Evolutionary conservation across 2,329 filamentous ascomycete genomes (phyloP).

Genomic region (Microdochium bolleyi): DNA sequence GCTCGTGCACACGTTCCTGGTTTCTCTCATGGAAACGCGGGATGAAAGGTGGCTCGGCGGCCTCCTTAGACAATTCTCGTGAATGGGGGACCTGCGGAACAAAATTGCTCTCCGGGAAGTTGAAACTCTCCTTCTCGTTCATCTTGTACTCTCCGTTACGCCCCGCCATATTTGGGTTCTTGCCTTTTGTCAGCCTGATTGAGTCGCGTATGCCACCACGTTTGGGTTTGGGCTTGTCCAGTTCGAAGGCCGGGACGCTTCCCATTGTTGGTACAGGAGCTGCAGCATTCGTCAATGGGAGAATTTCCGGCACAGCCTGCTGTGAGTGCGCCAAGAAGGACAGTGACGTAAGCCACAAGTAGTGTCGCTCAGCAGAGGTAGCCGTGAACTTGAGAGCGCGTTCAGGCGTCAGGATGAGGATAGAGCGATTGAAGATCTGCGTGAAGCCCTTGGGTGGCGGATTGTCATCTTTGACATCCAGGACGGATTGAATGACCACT

Average conservation of each 20-base stretch:
- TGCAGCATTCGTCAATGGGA: conserved; percentile 35
- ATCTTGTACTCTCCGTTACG: conserved; percentile 19
- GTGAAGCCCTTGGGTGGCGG: conserved; percentile 64
- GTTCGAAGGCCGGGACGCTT: conserved; percentile 42
- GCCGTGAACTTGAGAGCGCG: conserved; percentile 94
- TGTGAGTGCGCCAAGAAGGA: conserved; percentile 91
- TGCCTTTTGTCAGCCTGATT: conserved; percentile 79
- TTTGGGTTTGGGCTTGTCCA: conserved; percentile 38
- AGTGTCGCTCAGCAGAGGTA: conserved; percentile 73
- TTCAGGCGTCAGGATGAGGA: conserved; percentile 87
- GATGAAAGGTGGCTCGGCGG: conserved; percentile 65
- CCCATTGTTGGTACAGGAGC: conserved; percentile 35
- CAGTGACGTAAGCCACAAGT: conserved; percentile 87
- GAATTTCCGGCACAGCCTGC: conserved; percentile 69
- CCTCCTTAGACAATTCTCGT: conserved; percentile 45
- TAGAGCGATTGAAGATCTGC: conserved; percentile 79
- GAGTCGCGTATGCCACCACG: conserved; percentile 70
- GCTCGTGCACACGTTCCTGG: conserved; percentile 28
- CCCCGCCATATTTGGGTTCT: conserved; percentile 30
- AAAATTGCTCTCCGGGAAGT: conserved; percentile 25
- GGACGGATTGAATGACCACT: conserved; percentile 93
- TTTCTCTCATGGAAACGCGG: conserved; percentile 58
- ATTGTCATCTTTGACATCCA: conserved; percentile 95
- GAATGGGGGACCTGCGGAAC: conserved; percentile 27
- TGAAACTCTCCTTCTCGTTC: conserved; percentile 24